These are phyloP conservation scores for Amaranthus cruentus DNA, from an alignment of 148 eudicot genomes.

Conservation along the genomic window DNA sequence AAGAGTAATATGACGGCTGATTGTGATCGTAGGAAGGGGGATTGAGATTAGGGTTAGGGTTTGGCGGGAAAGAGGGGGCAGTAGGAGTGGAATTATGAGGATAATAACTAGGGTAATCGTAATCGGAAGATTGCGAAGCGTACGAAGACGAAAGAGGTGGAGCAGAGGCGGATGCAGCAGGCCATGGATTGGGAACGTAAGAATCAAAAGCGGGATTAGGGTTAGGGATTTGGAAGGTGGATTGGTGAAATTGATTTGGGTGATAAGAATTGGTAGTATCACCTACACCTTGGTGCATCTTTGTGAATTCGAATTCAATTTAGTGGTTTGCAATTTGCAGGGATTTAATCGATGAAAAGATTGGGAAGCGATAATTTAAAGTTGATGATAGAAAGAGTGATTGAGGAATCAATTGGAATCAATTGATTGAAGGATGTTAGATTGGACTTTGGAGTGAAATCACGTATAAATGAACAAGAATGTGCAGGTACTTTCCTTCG, in stretches of 20 bases:
- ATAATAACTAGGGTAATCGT: conserved; percentile 37
- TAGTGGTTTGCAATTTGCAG: background rate
- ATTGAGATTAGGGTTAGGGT: conserved; percentile 33
- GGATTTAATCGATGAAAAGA: background rate
- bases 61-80: conserved; percentile 27
- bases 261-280: conserved; percentile 32
- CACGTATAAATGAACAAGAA: background rate
- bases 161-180: conserved; percentile 53
- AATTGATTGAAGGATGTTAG: background rate
- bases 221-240: conserved; percentile 35
- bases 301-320: conserved; percentile 1
- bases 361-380: background rate
- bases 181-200: conserved; percentile 18
- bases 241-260: conserved; percentile 36
- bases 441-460: background rate
- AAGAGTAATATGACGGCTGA: conserved; percentile 31
- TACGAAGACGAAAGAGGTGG: conserved; percentile 43
- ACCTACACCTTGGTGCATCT: conserved; percentile 30
- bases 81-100: conserved; percentile 32
- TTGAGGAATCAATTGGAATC: background rate
- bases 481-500: background rate
- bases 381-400: background rate
- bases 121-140: conserved; percentile 29
- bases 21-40: conserved; percentile 26
- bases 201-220: conserved; percentile 39